Conservation (phyloP, 2,329 filamentous ascomycete genomes). For the Pseudogymnoascus sp. region DNA sequence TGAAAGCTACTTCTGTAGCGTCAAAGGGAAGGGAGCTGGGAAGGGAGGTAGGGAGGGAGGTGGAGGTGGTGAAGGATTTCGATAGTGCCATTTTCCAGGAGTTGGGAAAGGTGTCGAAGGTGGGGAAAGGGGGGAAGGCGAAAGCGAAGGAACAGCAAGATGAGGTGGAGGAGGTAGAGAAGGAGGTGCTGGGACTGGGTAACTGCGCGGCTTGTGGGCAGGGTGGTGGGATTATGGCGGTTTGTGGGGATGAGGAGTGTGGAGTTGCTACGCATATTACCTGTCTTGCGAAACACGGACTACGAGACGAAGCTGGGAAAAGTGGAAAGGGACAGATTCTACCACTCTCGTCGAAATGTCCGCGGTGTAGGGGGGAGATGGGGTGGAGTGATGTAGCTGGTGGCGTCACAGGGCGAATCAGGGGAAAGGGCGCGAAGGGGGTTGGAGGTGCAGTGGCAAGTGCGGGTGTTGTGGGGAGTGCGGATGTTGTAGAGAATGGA, state of each 20-base stretch:
- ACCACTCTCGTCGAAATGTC: conserved; percentile 65
- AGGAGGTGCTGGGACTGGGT: neutral
- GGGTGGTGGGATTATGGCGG: conserved; percentile 47
- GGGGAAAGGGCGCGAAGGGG: conserved; percentile 57
- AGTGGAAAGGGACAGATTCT: conserved; percentile 45
- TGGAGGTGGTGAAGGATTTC: neutral
- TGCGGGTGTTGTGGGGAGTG: neutral
- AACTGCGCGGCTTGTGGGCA: conserved; percentile 26
- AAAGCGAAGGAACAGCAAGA: neutral
- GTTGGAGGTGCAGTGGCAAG: neutral
- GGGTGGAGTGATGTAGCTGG: conserved; percentile 75
- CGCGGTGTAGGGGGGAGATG: conserved; percentile 56
- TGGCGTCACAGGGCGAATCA: conserved; percentile 68
- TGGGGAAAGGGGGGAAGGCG: neutral
- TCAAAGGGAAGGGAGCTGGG: too few relatives aligned
- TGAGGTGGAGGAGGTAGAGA: neutral
- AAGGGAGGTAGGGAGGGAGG: neutral
- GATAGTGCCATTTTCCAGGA: neutral
- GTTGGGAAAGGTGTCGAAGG: neutral
- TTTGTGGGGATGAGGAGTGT: conserved; percentile 50
- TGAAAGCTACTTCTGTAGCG: conserved; percentile 18
- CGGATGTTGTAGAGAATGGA: neutral
- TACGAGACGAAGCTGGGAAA: conserved; percentile 31
- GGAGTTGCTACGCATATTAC: conserved; percentile 53
- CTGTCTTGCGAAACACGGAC: conserved; percentile 52